Evolutionary conservation across 257 asterid species (phyloP).

Genomic region (Jasminum sambac): DNA sequence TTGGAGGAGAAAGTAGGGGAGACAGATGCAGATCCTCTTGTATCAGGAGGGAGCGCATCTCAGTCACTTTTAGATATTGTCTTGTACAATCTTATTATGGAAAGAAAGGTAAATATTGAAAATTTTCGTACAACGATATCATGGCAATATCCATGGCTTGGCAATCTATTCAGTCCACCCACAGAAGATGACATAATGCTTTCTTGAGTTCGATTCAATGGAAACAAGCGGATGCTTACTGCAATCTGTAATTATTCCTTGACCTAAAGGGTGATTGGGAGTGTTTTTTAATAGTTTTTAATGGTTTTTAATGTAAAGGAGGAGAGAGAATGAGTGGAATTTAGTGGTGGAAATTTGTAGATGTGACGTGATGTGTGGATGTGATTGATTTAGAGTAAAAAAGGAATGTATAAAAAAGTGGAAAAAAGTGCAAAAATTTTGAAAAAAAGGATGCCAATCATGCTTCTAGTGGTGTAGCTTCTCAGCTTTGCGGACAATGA

Average conservation of each 20-base stretch:
- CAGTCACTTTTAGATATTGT: conserved; percentile 71
- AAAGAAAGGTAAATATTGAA: conserved; percentile 50
- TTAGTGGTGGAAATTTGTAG: too few relatives aligned
- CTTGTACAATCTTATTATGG: conserved; percentile 67
- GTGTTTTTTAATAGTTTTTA: too few relatives aligned
- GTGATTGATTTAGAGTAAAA: too few relatives aligned
- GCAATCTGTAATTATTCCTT: not conserved
- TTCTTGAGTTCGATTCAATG: not conserved
- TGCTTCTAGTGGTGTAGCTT: not conserved
- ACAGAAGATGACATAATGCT: not conserved
- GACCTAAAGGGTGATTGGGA: too few relatives aligned
- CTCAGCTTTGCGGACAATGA: not conserved
- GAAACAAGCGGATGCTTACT: not conserved
- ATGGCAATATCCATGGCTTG: not conserved
- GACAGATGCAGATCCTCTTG: conserved; percentile 41
- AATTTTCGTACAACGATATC: not conserved
- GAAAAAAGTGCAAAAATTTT: too few relatives aligned
- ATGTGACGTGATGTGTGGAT: too few relatives aligned
- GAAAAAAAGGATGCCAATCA: too few relatives aligned
- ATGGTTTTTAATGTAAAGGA: too few relatives aligned
- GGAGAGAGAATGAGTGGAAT: too few relatives aligned
- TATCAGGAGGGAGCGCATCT: conserved; percentile 35
- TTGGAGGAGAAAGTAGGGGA: conserved; percentile 61
- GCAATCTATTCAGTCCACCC: not conserved
- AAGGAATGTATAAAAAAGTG: too few relatives aligned